Conservation (phyloP, 2,329 filamentous ascomycete genomes). For the Diaporthe nobilis region DNA sequence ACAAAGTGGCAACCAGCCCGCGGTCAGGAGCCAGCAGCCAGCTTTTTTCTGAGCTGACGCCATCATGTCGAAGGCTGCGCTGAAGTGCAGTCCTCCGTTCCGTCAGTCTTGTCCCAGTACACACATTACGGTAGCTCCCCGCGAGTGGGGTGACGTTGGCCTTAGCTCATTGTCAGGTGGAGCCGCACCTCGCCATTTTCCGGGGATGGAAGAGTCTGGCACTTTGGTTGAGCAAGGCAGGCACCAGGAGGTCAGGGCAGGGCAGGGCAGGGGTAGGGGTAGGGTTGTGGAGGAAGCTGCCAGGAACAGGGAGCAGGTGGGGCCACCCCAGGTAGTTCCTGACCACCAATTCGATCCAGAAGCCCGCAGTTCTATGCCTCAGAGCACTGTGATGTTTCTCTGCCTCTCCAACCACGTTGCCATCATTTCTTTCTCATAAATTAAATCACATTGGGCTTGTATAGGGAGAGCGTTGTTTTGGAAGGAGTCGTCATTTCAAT, state of each 20-base stretch:
- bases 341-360: background rate
- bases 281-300: background rate
- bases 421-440: background rate
- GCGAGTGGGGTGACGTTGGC: slow-evolving; percentile 28
- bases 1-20: background rate
- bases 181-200: slow-evolving; percentile 28
- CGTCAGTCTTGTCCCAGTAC: background rate
- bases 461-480: too few relatives aligned
- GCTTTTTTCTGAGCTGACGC: background rate
- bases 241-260: background rate
- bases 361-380: background rate
- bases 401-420: background rate
- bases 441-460: too few relatives aligned
- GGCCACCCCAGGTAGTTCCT: background rate
- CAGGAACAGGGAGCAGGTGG: background rate
- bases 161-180: slow-evolving; percentile 7
- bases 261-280: background rate
- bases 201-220: background rate
- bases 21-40: background rate
- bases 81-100: background rate
- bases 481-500: too few relatives aligned
- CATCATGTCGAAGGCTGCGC: background rate
- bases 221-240: background rate
- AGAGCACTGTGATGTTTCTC: background rate
- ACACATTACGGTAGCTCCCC: background rate